A percentile compares a stretch with the other conserved stretches of the same genome.
Evolutionary conservation across 257 asterid species (phyloP).

Genomic region (Solanum sparsipilum): DNA sequence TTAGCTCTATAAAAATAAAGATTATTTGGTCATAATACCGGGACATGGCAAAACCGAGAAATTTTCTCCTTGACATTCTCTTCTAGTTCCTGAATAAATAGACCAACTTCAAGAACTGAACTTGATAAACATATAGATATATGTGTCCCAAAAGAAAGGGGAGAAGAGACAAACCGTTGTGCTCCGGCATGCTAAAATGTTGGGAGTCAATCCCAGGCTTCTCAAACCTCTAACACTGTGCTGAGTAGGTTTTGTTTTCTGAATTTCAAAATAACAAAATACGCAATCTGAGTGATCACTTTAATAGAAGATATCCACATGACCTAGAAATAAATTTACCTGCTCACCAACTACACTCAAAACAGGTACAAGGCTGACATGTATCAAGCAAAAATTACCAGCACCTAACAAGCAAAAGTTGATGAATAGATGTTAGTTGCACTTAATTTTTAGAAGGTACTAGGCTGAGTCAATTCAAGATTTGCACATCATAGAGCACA

Average conservation of each 20-base stretch:
- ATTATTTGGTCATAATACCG: conserved; percentile 10
- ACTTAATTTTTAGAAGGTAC: background rate
- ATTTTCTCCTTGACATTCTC: conserved; percentile 65
- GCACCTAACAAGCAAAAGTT: conserved; percentile 30
- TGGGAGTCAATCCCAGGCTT: conserved; percentile 75
- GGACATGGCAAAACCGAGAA: conserved; percentile 75
- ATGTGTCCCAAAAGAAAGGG: background rate
- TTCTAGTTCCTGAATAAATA: conserved; percentile 55
- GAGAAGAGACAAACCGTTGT: conserved; percentile 33
- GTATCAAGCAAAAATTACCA: conserved; percentile 70
- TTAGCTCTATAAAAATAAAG: background rate
- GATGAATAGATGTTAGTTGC: background rate
- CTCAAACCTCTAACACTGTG: conserved; percentile 91
- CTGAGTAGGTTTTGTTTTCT: conserved; percentile 98
- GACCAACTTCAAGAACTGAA: conserved; percentile 4
- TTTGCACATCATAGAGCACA: background rate
- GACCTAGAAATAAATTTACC: conserved; percentile 17
- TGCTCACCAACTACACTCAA: conserved; percentile 69
- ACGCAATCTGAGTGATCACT: background rate
- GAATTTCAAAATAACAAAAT: conserved; percentile 13
- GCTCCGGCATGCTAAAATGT: conserved; percentile 93
- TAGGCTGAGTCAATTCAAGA: background rate
- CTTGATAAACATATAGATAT: background rate
- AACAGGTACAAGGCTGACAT: conserved; percentile 80
- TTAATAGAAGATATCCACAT: background rate